Conservation (phyloP, 1,139 yeast species). For the Hansenula sp. region DNA sequence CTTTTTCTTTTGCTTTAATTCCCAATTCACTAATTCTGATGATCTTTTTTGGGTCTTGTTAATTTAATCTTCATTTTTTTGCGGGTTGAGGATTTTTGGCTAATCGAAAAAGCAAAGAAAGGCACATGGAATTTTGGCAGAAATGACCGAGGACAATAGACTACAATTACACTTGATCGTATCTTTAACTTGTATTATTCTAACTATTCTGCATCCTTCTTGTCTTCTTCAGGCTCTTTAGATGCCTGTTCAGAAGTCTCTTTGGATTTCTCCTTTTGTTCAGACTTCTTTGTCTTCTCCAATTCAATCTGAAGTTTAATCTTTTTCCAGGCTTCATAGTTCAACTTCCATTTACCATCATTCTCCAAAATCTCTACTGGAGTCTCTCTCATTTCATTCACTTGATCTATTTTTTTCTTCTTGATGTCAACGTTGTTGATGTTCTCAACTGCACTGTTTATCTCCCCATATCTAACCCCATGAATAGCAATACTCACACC, state of each 20-base stretch:
- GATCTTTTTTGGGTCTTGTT: neutral
- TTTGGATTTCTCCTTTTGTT: neutral
- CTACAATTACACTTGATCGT: neutral
- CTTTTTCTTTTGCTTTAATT: no score
- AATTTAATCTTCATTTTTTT: neutral
- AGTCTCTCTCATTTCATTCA: constrained; percentile 1
- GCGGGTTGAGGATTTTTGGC: no score
- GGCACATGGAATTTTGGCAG: no score
- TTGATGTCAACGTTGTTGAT: constrained; percentile 11
- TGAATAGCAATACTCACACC: constrained; percentile 64
- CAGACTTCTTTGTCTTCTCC: neutral
- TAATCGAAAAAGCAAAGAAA: no score
- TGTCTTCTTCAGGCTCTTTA: neutral
- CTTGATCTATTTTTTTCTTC: constrained; percentile 15
- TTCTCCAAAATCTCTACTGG: constrained; percentile 3
- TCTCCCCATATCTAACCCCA: constrained; percentile 37
- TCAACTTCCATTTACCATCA: constrained; percentile 14
- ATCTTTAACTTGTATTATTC: no score
- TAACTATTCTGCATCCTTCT: no score
- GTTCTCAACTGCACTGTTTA: constrained; percentile 19
- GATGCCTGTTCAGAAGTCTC: neutral
- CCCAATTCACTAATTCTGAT: no score
- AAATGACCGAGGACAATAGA: no score
- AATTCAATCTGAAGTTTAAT: constrained; percentile 12
- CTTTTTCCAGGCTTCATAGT: constrained; percentile 15